Base-by-base conservation (phyloP, 257 asterid genomes). In the Fraxinus cuspidata region DNA sequence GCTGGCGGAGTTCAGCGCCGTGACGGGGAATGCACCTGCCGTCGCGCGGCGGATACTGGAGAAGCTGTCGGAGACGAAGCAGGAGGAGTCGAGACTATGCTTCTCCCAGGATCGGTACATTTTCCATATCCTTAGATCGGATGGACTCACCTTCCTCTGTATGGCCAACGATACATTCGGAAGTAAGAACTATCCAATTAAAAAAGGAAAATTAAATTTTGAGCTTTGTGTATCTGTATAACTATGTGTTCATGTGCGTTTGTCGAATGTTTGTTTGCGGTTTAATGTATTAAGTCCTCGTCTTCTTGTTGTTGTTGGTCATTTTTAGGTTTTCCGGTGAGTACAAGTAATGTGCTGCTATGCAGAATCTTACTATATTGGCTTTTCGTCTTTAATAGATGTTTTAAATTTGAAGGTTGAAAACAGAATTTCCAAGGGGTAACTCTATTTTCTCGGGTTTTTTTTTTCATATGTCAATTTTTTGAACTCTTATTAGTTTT, bases 91-190 rank as follows among this genome's bases (percentile, higher is more conserved):
- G 32, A 89, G 99, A 88, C 90, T 92, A 31, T 96, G 98, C 81
- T 96, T 90, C 89, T 93, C 97, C 49, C 99, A 96, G 87, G 99
- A 93, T 88, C 94, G 97, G 10, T 96, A 92, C 80, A 96, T 96
- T 76, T 96, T 96, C 75, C 98, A 96, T 83, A 93, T 96, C 72
- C 95, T 96, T 82, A 88, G 90, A 76, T 88, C 97, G 12, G 91
- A 93, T 84, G 98, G 97, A 79, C 86, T 96, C 72, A 85, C 88
- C 16, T 96, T 86, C 83, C 98, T 96, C 77, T 96, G 99, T 96
- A 96, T 96, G 99, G 99, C 99, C 40, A 96, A 92, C 81, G 97
- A 93, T 64, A 85, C 97, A 80, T 96, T 93, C 66, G 98, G 98
- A 84, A 89, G 99, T 96, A 84, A 88, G 90, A 31, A 42, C 15